Base-by-base conservation (phyloP, 352 stramenopile genomes). In the Aphanomyces stellatus region DNA sequence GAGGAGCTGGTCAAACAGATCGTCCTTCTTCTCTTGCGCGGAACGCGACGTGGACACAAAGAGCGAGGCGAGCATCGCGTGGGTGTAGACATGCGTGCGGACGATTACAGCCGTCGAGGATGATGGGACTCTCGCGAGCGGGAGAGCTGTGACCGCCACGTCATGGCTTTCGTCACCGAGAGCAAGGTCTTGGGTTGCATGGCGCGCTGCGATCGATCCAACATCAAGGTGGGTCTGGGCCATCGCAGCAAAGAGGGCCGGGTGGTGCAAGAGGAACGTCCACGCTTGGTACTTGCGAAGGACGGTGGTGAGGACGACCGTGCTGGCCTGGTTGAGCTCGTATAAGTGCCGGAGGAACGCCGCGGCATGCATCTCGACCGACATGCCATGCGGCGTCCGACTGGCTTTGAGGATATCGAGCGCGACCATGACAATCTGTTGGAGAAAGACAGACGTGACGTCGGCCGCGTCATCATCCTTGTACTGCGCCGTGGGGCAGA, bases 221-320 rank as follows among this genome's bases (percentile, higher is more conserved):
- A n/a, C n/a, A n/a, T n/a, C n/a, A n/a, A n/a, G n/a, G n/a, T n/a
- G n/a, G n/a, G n/a, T n/a, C n/a, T n/a, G n/a, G n/a, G n/a, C n/a
- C n/a, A n/a, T n/a, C n/a, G n/a, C n/a, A n/a, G n/a, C n/a, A 57
- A 67, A 67, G 2, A 67, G 19, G 6, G 4, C n/a, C n/a, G 30
- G 60, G 22, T 67, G 60, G 33, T 57, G 43, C 60, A 49, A 57
- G 7, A 67, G 60, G 5, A 46, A 59, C 5, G n/a, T 10, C 60
- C 60, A 67, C 25, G 60, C 60, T 17, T 57, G 28, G 31, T 15
- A 15, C 7, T 35, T 22, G 22, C 24, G 27, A 6, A 67, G 24
- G 22, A 57, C 49, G 17, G 28, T 22, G 3, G 13, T n/a, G 8
- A 35, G n/a, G 6, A 67, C 41, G 43, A 53, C 30, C 8, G 30